A percentile compares a stretch with the other conserved stretches of the same genome.
Conservation (phyloP, 352 stramenopile species). For the Peronospora destructor region DNA sequence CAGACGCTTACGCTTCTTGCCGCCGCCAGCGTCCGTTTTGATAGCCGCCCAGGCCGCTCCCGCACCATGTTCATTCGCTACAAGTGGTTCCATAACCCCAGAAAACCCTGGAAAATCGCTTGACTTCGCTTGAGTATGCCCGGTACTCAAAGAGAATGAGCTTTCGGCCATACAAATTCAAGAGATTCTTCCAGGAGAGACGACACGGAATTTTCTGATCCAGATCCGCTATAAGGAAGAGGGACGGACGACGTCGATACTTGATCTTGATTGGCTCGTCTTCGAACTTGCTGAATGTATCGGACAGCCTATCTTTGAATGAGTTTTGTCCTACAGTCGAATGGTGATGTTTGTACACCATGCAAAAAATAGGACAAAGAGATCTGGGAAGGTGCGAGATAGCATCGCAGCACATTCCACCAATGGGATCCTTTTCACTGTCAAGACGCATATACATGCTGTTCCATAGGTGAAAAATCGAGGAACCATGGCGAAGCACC, state of each 20-base stretch:
- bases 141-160: constrained; percentile 77
- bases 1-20: constrained; percentile 86
- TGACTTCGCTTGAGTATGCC: constrained; percentile 76
- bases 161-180: constrained; percentile 70
- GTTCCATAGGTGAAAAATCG: neutral
- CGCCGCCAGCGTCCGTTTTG: constrained; percentile 42
- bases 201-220: neutral
- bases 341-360: too few species aligned
- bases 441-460: neutral
- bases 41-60: constrained; percentile 57
- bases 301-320: neutral
- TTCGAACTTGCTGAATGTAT: constrained; percentile 8
- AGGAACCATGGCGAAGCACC: constrained; percentile 96
- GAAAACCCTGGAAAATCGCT: constrained; percentile 18
- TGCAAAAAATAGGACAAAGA: too few species aligned
- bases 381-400: too few species aligned
- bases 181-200: constrained; percentile 6
- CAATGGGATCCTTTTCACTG: neutral
- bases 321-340: too few species aligned
- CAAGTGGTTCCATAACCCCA: constrained; percentile 60
- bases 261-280: neutral
- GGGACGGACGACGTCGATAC: neutral
- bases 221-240: too few species aligned
- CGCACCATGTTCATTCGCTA: constrained; percentile 44
- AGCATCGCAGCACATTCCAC: neutral